phyloP scores from a whole-genome alignment of 257 asterid genomes.

The Forsythia suspensa region DNA sequence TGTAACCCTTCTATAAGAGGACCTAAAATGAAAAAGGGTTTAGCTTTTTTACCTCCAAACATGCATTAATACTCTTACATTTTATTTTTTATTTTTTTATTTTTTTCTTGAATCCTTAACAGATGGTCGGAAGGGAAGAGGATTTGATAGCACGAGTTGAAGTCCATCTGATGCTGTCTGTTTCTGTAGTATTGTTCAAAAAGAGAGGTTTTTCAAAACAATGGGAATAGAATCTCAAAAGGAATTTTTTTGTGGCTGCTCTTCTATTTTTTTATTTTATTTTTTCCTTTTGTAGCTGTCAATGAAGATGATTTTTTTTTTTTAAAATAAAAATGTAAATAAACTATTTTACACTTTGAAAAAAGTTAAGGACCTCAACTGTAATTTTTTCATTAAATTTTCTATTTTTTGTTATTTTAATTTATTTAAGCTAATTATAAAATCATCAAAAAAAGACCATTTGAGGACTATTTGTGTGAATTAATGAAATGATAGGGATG shows the following conservation, averaged over 20 bases:
- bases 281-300: slow-evolving; percentile 31
- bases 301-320: no score
- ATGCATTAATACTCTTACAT: background rate
- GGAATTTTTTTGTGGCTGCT: slow-evolving; percentile 38
- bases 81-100: no score
- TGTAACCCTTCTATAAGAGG: slow-evolving; percentile 69
- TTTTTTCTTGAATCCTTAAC: slow-evolving; percentile 16
- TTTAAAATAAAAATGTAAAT: no score
- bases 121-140: slow-evolving; percentile 64
- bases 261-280: slow-evolving; percentile 22
- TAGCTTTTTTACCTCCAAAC: background rate
- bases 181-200: background rate
- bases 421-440: no score
- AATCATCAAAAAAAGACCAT: no score
- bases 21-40: slow-evolving; percentile 43
- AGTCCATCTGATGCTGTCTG: background rate
- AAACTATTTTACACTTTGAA: no score
- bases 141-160: slow-evolving; percentile 37
- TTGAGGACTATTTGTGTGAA: no score
- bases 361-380: no score
- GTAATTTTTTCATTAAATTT: no score
- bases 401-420: no score
- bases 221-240: slow-evolving; percentile 40
- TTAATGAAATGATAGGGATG: no score
- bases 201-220: slow-evolving; percentile 26